Evolutionary conservation across 306 rosid genomes (phyloP).

Genomic region (Sicyos edulis): DNA sequence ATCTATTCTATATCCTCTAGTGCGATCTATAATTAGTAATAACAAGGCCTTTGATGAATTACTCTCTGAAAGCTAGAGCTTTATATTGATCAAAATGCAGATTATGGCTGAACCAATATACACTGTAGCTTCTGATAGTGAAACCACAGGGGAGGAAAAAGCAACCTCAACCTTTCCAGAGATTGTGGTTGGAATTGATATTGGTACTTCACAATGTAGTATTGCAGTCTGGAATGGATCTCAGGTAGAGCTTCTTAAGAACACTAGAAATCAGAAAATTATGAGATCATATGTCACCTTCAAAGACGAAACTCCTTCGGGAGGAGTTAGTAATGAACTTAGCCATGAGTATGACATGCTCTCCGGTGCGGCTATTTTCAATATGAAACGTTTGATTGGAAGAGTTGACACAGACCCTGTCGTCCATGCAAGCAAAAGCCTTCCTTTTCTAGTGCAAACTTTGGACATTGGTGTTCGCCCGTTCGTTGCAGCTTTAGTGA

Average conservation of each 20-base stretch:
- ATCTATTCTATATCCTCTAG: background rate
- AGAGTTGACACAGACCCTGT: constrained; percentile 85
- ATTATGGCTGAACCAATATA: constrained; percentile 74
- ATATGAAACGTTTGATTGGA: constrained; percentile 82
- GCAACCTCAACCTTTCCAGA: constrained; percentile 46
- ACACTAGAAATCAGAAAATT: constrained; percentile 61
- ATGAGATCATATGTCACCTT: constrained; percentile 73
- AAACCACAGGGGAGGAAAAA: constrained; percentile 64
- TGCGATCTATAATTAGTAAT: background rate
- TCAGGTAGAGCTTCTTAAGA: constrained; percentile 61
- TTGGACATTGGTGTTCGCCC: constrained; percentile 81
- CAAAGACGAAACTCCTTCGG: constrained; percentile 58
- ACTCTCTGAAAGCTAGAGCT: background rate
- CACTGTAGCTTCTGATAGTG: constrained; percentile 80
- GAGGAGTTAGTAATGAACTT: constrained; percentile 47
- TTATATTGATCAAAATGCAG: constrained; percentile 31
- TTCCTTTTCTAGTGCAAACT: constrained; percentile 85
- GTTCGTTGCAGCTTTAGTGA: constrained; percentile 65
- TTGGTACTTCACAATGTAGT: constrained; percentile 85
- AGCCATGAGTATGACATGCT: constrained; percentile 53
- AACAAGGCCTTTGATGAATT: background rate
- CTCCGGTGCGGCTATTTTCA: constrained; percentile 73
- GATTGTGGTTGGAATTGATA: constrained; percentile 71
- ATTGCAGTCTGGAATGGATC: constrained; percentile 88
- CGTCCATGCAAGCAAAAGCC: constrained; percentile 58